phyloP scores from a whole-genome alignment of 2,329 filamentous ascomycete genomes.

The Parascedosporium putredinis region DNA sequence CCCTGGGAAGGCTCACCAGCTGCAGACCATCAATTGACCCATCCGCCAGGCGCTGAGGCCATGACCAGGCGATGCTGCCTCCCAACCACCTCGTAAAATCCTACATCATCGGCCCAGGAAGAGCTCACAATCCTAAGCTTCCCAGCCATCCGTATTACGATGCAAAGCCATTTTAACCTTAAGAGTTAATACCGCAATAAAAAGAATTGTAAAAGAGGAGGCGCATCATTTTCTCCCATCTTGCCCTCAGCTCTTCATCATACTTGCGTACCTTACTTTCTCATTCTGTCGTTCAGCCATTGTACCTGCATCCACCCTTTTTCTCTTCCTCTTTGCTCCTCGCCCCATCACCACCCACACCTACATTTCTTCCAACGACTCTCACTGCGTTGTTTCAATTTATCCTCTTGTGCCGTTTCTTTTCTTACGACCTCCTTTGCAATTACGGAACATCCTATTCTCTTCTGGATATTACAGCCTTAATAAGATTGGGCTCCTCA shows the following conservation, averaged over 20 bases:
- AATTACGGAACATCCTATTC: background rate
- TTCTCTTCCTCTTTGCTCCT: conserved; percentile 4
- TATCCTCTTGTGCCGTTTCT: background rate
- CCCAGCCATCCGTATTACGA: conserved; percentile 4
- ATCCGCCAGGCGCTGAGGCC: too few relatives aligned
- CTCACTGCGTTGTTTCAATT: background rate
- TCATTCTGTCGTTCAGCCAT: background rate
- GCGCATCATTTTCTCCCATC: background rate
- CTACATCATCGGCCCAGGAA: background rate
- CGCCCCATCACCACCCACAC: background rate
- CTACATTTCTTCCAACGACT: background rate
- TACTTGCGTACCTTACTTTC: background rate
- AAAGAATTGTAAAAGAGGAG: background rate
- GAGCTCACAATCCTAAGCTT: background rate
- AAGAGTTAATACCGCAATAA: background rate
- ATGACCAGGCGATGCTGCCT: background rate
- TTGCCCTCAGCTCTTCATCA: background rate
- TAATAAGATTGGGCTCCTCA: background rate
- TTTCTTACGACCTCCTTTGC: background rate
- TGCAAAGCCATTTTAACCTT: background rate
- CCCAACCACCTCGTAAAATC: conserved; percentile 1
- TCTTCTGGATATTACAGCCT: background rate
- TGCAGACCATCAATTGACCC: background rate
- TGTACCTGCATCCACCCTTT: background rate
- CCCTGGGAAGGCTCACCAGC: too few relatives aligned